Conservation (phyloP, 257 asterid species). For the Coffea eugenioides region DNA sequence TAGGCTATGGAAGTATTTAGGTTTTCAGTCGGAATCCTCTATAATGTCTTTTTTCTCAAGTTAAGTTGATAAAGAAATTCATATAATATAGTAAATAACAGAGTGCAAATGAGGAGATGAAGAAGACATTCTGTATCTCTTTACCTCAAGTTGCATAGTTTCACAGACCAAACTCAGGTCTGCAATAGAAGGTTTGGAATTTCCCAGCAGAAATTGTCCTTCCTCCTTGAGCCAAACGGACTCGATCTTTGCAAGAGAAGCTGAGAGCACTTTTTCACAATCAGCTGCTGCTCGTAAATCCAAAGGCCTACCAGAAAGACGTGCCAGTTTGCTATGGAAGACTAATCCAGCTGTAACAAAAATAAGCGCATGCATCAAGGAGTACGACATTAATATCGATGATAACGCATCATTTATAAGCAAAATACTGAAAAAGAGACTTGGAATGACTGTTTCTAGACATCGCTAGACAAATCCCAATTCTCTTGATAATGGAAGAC, state of each 20-base stretch:
- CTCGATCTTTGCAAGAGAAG: constrained; percentile 63
- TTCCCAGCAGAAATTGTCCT: constrained; percentile 73
- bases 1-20: too few species aligned
- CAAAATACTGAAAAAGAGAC: too few species aligned
- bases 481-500: too few species aligned
- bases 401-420: too few species aligned
- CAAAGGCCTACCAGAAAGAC: constrained; percentile 58
- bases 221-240: constrained; percentile 74
- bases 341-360: constrained; percentile 45
- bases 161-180: constrained; percentile 91
- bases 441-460: too few species aligned
- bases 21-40: too few species aligned
- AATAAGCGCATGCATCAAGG: too few species aligned
- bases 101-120: neutral
- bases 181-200: constrained; percentile 78
- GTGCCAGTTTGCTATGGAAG: constrained; percentile 54
- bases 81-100: too few species aligned
- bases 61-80: too few species aligned
- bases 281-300: constrained; percentile 68
- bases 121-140: constrained; percentile 1
- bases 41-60: too few species aligned
- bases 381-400: too few species aligned
- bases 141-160: constrained; percentile 88
- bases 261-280: constrained; percentile 51
- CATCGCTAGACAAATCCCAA: too few species aligned